phyloP scores from a whole-genome alignment of 495 filamentous ascomycete species.

The Aspergillus asperescens region DNA sequence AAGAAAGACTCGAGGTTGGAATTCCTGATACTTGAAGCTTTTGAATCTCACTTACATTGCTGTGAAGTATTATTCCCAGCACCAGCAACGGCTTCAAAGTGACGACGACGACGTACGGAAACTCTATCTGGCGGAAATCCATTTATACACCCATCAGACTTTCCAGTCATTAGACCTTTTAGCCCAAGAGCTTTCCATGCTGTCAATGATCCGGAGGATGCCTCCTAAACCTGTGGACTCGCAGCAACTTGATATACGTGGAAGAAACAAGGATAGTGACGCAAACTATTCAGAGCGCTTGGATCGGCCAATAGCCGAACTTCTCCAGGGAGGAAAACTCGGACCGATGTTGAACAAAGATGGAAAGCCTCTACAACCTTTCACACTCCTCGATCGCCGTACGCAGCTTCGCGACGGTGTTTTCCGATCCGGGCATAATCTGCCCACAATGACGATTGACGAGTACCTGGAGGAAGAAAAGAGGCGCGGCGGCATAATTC shows the following conservation, averaged over 20 bases:
- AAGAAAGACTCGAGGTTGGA: conserved; percentile 69
- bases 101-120: conserved; percentile 77
- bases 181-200: conserved; percentile 74
- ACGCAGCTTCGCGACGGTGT: conserved; percentile 76
- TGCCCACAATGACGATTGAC: conserved; percentile 97
- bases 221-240: conserved; percentile 23
- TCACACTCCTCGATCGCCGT: conserved; percentile 75
- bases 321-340: conserved; percentile 46
- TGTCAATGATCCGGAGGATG: conserved; percentile 62
- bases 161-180: conserved; percentile 83
- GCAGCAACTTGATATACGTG: conserved; percentile 45
- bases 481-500: conserved; percentile 78
- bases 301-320: conserved; percentile 55
- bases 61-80: conserved; percentile 54
- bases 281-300: conserved; percentile 69
- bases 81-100: conserved; percentile 53
- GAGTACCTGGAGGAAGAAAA: conserved; percentile 94
- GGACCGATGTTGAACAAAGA: conserved; percentile 76
- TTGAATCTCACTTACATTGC: conserved; percentile 20
- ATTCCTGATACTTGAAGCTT: neutral
- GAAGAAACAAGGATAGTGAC: conserved; percentile 35
- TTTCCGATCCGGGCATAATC: conserved; percentile 83
- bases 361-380: conserved; percentile 86
- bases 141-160: conserved; percentile 67
- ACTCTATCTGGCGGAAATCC: conserved; percentile 69